A percentile compares a stretch with the other conserved stretches of the same genome.
These are phyloP conservation scores for Starmerella floricola DNA, from an alignment of 805 yeast species.

Conservation along the genomic window DNA sequence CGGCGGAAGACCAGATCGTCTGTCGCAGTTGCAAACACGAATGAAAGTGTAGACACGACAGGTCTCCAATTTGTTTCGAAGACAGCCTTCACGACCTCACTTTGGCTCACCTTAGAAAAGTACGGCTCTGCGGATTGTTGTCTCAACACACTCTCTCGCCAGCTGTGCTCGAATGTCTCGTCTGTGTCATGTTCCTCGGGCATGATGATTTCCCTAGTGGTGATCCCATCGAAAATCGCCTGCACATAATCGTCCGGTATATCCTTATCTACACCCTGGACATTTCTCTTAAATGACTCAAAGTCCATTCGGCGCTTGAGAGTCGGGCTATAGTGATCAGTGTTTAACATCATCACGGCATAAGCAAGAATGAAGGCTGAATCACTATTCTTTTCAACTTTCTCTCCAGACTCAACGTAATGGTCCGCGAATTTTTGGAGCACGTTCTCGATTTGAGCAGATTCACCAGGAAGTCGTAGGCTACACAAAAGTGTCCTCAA, in stretches of 20 bases:
- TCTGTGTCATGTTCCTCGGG: slow-evolving; percentile 95
- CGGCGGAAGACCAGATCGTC: slow-evolving; percentile 83
- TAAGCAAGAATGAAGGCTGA: slow-evolving; percentile 81
- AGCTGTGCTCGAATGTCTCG: slow-evolving; percentile 76
- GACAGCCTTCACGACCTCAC: slow-evolving; percentile 56
- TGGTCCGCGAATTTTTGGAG: slow-evolving; percentile 76
- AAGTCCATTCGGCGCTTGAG: slow-evolving; percentile 84
- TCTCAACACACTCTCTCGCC: slow-evolving; percentile 30
- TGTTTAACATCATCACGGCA: slow-evolving; percentile 86
- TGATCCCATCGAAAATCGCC: slow-evolving; percentile 67
- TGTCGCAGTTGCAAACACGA: slow-evolving; percentile 73
- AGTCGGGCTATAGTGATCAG: slow-evolving; percentile 87
- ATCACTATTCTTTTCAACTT: slow-evolving; percentile 57
- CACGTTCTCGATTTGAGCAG: slow-evolving; percentile 89
- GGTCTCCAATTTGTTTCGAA: slow-evolving; percentile 53
- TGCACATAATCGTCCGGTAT: slow-evolving; percentile 78
- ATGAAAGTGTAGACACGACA: slow-evolving; percentile 59
- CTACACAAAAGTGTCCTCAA: slow-evolving; percentile 66
- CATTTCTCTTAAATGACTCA: slow-evolving; percentile 65
- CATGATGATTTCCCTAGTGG: slow-evolving; percentile 83
- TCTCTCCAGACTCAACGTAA: slow-evolving; percentile 41
- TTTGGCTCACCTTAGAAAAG: slow-evolving; percentile 10
- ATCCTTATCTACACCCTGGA: slow-evolving; percentile 71
- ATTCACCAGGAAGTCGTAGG: slow-evolving; percentile 92
- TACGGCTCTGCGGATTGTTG: slow-evolving; percentile 19